A percentile compares a stretch with the other conserved stretches of the same genome.
phyloP scores from a whole-genome alignment of 306 rosid species.

The Corylus avellana region DNA sequence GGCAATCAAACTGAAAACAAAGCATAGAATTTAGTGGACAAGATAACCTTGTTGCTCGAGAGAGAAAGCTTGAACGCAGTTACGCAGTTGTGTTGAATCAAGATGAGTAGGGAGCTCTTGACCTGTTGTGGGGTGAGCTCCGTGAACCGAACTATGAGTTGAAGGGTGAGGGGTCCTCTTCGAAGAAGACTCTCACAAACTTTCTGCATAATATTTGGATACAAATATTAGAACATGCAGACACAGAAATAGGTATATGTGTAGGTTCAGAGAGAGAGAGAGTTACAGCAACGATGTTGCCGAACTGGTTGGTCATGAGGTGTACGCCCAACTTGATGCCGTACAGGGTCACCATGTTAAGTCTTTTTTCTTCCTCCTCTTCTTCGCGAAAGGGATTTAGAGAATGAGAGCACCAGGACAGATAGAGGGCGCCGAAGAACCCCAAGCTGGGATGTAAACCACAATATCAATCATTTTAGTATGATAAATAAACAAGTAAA shows the following conservation, averaged over 20 bases:
- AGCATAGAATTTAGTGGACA: background rate
- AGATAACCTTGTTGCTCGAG: constrained; percentile 29
- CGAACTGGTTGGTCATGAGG: constrained; percentile 79
- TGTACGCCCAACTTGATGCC: constrained; percentile 74
- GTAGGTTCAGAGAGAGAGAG: constrained; percentile 11
- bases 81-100: constrained; percentile 72
- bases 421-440: background rate
- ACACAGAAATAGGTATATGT: background rate
- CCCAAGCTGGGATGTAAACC: no score
- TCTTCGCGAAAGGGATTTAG: background rate
- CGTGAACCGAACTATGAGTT: constrained; percentile 49
- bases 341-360: constrained; percentile 47
- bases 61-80: constrained; percentile 62
- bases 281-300: constrained; percentile 70
- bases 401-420: background rate
- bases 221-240: background rate
- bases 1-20: background rate
- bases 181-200: constrained; percentile 69
- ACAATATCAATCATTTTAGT: no score
- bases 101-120: constrained; percentile 75
- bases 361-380: constrained; percentile 1
- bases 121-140: constrained; percentile 65
- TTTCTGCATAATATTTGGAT: constrained; percentile 47
- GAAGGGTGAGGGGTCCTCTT: constrained; percentile 55
- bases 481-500: no score